Base-by-base conservation (phyloP, 371 early-diverging fungal species). In the Rhizomucor miehei region DNA sequence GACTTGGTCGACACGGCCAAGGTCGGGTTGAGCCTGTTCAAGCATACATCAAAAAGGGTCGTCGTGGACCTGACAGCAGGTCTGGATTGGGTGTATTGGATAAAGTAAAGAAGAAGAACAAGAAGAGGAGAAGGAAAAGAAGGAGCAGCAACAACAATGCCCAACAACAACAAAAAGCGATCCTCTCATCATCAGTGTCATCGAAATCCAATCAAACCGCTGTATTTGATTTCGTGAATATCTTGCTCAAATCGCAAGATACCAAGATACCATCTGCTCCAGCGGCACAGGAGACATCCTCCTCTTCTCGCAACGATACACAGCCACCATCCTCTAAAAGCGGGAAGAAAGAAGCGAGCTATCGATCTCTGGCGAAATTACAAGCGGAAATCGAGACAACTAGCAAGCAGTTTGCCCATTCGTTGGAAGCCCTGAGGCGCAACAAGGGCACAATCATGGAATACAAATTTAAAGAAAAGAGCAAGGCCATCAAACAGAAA, bases 401-500 rank as follows among this genome's bases (percentile, higher is more conserved):
- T 20, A 36, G 53, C 19, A 3, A 3, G 14, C 40, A 49, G 4
- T 56, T 56, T 35, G 17, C 53, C 8, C 48, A 55, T 24, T 64
- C 65, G 1, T 24, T 21, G 9, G 65, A 60, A 20, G 49, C 64
- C 9, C 53, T 57, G 21, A 40, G 48, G 19, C 51, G 68, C 17
- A 67, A 67, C 35, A 63, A 59, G 40, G 64, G 63, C 10, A 56
- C 60, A 0, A 36, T 56, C 5, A 60, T 60, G 51, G 60, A 62
- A 21, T 8, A 20, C 24, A 60, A 63, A 36, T 65, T 69, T 41
- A n/a, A 24, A 37, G 21, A 19, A 0, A 65, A 60, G 45, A 48
- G 60, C 21, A 62, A 69, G 44, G 21, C 44, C 14, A 50, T 58
- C 1, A 43, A 48, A 14, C 24, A 59, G 9, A 12, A 8, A 20